These are phyloP conservation scores for Luffa acutangula DNA, from an alignment of 306 rosid genomes.

Conservation along the genomic window DNA sequence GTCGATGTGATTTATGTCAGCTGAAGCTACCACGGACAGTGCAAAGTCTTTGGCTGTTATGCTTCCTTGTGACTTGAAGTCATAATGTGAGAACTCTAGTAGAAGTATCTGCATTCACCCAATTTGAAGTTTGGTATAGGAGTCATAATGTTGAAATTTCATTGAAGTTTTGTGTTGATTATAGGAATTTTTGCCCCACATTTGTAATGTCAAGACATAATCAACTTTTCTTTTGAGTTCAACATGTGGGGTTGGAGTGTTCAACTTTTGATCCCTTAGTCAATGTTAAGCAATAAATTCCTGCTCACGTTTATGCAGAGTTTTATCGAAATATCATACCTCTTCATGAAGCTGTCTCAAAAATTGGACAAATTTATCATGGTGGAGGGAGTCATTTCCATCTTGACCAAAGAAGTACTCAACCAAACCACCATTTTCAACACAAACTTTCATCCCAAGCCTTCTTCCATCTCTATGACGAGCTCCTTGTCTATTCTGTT, in stretches of 20 bases:
- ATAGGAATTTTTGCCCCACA: too few relatives aligned
- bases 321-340: constrained; percentile 19
- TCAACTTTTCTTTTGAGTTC: too few relatives aligned
- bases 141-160: not conserved
- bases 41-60: constrained; percentile 74
- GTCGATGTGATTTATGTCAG: constrained; percentile 50
- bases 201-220: too few relatives aligned
- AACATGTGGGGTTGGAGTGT: too few relatives aligned
- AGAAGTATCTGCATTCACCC: constrained; percentile 32
- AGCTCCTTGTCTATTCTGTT: constrained; percentile 54
- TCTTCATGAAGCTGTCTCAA: constrained; percentile 55
- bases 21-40: constrained; percentile 74
- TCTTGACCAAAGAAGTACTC: constrained; percentile 68
- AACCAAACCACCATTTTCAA: constrained; percentile 56
- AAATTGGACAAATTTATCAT: constrained; percentile 54
- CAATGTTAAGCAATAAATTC: too few relatives aligned
- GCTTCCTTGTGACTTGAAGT: constrained; percentile 37
- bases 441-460: constrained; percentile 26
- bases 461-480: constrained; percentile 34
- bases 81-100: constrained; percentile 72
- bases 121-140: not conserved
- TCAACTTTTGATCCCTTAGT: too few relatives aligned
- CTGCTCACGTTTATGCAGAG: too few relatives aligned
- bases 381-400: constrained; percentile 37
- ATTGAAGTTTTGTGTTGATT: not conserved